Evolutionary conservation across 176 grass and related monocot species (phyloP), one percentile per base, ranked within the genome.

Genomic region (Bothriochloa decipiens): DNA sequence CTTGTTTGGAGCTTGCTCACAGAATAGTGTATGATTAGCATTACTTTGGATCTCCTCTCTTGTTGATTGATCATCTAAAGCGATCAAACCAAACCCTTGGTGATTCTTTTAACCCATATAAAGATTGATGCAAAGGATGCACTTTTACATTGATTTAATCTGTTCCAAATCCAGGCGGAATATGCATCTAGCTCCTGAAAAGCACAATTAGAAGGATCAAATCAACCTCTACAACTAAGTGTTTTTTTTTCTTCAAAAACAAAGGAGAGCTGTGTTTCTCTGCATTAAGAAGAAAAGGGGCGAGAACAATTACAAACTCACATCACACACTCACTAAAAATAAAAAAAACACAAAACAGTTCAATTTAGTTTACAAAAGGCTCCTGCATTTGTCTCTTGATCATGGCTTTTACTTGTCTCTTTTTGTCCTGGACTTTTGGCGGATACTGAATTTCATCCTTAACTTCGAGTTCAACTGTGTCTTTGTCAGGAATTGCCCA

Each of bases 401-500:
- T 65, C 14, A 65, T 39, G 43, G 45, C 16, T 66, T 50, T 76
- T 76, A 27, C 41, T 37, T 52, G 50, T 70, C 57, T 63, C 64
- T 78, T 78, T 45, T 77, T 39, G 28, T 63, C 40, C 39, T 47
- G 55, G 5, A 52, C 17, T 71, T 79, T 27, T 58, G 14, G 42
- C 61, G 36, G 47, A 62, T 73, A 32, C 4, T 52, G 60, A 12
- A 75, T 83, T 82, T 65, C 74, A 78, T 82, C 32, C 20, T 75
- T 85, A 80, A 84, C 76, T 80, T 43, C n/a, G 79, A 82, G 49
- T 43, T 70, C 53, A 41, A 74, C 41, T 88, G 6, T 76, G 46
- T 70, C 41, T 88, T 83, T 88, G 40, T 87, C 90, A 99, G 96
- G 96, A 93, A 78, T 83, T 99, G 75, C 96, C 93, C n/a, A 99